These are phyloP conservation scores for Nissolia schottii DNA, from an alignment of 306 rosid genomes.

Conservation along the genomic window DNA sequence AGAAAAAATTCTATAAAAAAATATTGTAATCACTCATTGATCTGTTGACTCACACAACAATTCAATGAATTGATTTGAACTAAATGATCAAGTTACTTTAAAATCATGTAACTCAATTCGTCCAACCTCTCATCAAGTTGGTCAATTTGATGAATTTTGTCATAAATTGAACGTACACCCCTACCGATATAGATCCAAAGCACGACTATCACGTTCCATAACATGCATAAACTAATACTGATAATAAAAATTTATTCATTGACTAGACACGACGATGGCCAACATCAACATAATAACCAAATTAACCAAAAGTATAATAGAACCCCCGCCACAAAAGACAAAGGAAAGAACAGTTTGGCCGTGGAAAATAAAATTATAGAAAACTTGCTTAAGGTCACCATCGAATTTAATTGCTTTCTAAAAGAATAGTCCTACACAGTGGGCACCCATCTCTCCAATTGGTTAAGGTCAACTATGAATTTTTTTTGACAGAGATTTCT, in stretches of 20 bases:
- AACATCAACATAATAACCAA: background rate
- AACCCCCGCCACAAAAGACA: background rate
- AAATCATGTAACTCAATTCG: no score
- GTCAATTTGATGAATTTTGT: no score
- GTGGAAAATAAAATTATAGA: background rate
- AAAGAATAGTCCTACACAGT: background rate
- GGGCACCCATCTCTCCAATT: background rate
- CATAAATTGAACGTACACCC: no score
- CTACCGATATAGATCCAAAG: background rate
- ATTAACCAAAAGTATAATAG: background rate
- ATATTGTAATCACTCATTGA: no score
- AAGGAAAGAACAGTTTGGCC: background rate
- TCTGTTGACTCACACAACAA: no score
- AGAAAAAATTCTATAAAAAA: no score
- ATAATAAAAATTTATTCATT: background rate
- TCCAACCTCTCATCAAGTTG: no score
- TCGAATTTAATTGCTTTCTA: background rate
- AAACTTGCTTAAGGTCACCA: background rate
- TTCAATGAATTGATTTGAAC: no score
- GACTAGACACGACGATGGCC: conserved; percentile 1
- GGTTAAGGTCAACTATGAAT: background rate
- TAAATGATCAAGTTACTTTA: no score
- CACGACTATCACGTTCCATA: conserved; percentile 13
- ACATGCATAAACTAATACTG: background rate
- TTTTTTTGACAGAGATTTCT: background rate